Percentiles rank a stretch among this genome's conserved stretches.
phyloP scores from a whole-genome alignment of 805 yeast genomes.

The Yamadazyma tumulicola region DNA sequence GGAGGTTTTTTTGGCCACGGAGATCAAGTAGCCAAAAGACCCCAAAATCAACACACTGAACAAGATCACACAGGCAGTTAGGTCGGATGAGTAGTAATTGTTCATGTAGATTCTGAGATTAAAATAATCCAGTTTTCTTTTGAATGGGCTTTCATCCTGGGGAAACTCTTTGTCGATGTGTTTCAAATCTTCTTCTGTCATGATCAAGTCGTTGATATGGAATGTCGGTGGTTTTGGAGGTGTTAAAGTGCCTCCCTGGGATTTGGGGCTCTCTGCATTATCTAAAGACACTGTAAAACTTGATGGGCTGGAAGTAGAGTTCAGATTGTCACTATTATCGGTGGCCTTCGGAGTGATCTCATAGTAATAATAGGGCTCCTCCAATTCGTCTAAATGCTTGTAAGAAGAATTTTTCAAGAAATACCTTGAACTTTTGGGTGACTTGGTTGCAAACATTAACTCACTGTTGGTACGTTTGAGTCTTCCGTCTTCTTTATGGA shows the following conservation, averaged over 20 bases:
- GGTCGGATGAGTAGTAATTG: conserved; percentile 9
- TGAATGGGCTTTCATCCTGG: conserved; percentile 8
- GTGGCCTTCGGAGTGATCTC: background rate
- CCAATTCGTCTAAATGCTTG: conserved; percentile 10
- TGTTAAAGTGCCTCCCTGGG: background rate
- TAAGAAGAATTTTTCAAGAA: conserved; percentile 5
- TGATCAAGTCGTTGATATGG: conserved; percentile 5
- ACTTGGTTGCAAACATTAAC: conserved; percentile 11
- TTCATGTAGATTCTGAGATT: conserved; percentile 10
- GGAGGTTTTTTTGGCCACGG: conserved; percentile 6
- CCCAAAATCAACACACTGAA: conserved; percentile 12
- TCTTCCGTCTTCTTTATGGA: conserved; percentile 11
- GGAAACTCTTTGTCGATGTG: conserved; percentile 12
- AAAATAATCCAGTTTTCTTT: conserved; percentile 9
- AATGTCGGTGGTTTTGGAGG: conserved; percentile 1
- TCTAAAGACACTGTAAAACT: background rate
- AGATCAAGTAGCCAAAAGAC: conserved; percentile 12
- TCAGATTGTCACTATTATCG: background rate
- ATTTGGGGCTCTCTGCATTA: background rate
- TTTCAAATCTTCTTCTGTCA: conserved; percentile 10
- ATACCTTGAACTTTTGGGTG: conserved; percentile 13
- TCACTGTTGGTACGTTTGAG: conserved; percentile 6
- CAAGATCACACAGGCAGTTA: conserved; percentile 10
- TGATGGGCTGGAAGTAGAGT: background rate
- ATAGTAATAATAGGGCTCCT: conserved; percentile 14